Base-by-base conservation (phyloP, 331 rosid species). In the Quercus lobata region DNA sequence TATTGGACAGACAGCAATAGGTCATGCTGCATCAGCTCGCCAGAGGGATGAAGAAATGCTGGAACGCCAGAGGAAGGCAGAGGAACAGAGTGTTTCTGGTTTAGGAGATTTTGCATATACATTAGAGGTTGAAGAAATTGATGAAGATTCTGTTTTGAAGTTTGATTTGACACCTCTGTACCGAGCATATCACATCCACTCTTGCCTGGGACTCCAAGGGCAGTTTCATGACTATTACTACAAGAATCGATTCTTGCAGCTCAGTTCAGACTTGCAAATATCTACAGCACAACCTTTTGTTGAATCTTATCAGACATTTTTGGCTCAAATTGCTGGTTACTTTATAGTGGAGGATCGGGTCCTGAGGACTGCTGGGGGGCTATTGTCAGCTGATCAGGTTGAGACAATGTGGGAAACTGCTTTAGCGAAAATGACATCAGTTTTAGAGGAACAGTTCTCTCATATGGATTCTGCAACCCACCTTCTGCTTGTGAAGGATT, bases 331-430 rank as follows among this genome's bases (percentile, higher is more conserved):
- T 86, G 93, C 85, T 0, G 98, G 99, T 41, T 90, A 89, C 88
- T 93, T 93, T 87, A 95, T 93, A 37, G 98, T 95, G 73, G 99
- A 95, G 86, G 93, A 95, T 81, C 91, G 87, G 79, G 96, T 93
- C 44, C 68, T 93, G 79, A 90, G 96, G 80, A 95, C 99, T 73
- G 93, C 85, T 56, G 87, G 86, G 32, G 92, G 94, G 18, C 88
- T 93, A 9, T 76, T 91, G n/a, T 84, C 82, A 66, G 79, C 89
- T 18, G 94, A 93, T 78, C 92, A 91, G 80, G 82, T 90, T 70
- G 96, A 90, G 80, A 87, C 88, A 25, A 93, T 95, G 98, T 93
- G 97, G 92, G 97, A 93, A 19, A 89, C 91, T 14, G 93, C 98
- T 76, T 22, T 92, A 37, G 72, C 90, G 12, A 95, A 86, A 83